Conservation (phyloP, 805 yeast species). For the Saturnispora hagleri region DNA sequence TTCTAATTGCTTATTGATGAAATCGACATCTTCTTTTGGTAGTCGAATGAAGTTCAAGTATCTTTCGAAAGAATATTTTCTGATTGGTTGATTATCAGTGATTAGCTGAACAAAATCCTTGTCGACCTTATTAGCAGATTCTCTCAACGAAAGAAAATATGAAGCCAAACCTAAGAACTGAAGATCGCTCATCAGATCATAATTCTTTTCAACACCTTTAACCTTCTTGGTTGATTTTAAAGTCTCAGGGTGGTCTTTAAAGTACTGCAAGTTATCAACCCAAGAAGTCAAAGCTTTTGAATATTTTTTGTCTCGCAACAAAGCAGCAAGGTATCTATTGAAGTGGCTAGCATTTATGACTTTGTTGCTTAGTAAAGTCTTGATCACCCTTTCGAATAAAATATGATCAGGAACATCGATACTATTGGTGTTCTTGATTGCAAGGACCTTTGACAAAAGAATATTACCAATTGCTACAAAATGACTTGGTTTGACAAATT, state of each 20-base stretch:
- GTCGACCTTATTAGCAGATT: constrained; percentile 13
- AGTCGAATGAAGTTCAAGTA: constrained; percentile 4
- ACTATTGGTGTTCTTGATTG: constrained; percentile 7
- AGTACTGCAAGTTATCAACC: constrained; percentile 22
- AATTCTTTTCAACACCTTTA: not conserved
- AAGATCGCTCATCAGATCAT: constrained; percentile 7
- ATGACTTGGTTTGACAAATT: not conserved
- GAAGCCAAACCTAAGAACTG: constrained; percentile 13
- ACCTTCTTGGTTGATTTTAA: constrained; percentile 1
- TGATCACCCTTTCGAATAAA: constrained; percentile 17
- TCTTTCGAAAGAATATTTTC: not conserved
- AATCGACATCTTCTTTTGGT: constrained; percentile 5
- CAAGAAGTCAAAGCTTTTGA: constrained; percentile 23
- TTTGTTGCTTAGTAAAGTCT: constrained; percentile 12
- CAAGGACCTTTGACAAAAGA: constrained; percentile 6
- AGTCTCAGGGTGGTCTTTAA: constrained; percentile 15
- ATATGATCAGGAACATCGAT: constrained; percentile 18
- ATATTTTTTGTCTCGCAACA: constrained; percentile 19
- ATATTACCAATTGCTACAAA: constrained; percentile 7
- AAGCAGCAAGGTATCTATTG: constrained; percentile 16
- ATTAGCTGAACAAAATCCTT: constrained; percentile 18
- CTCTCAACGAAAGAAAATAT: constrained; percentile 16
- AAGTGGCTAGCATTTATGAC: constrained; percentile 24
- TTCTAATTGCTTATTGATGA: constrained; percentile 8
- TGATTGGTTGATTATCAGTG: not conserved